Evolutionary conservation across 2,329 filamentous ascomycete genomes (phyloP).

Genomic region (Ascochyta clinopodiicola): DNA sequence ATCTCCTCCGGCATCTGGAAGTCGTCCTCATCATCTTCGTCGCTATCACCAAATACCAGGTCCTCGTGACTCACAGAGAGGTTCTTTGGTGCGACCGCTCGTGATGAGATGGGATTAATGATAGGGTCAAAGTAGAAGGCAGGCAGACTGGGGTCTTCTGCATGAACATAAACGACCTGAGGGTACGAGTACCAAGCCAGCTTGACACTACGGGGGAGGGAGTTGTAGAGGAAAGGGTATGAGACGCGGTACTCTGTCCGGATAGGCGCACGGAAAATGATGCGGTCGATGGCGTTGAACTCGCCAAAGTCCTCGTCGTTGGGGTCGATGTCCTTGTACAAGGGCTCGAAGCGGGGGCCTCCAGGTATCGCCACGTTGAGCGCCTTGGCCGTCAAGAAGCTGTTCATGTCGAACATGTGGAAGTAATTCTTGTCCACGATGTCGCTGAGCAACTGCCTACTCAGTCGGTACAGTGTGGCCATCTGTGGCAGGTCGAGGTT

Average conservation of each 20-base stretch:
- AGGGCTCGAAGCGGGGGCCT: constrained; percentile 91
- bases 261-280: constrained; percentile 95
- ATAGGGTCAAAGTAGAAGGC: constrained; percentile 98
- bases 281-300: constrained; percentile 98
- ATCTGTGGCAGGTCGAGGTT: constrained; percentile 93
- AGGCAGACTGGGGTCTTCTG: constrained; percentile 86
- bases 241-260: constrained; percentile 95
- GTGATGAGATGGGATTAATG: constrained; percentile 96
- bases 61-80: constrained; percentile 92
- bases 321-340: constrained; percentile 98
- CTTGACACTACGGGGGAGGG: constrained; percentile 90
- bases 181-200: constrained; percentile 93
- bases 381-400: constrained; percentile 94
- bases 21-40: constrained; percentile 80
- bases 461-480: constrained; percentile 92
- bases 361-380: constrained; percentile 98
- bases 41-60: constrained; percentile 84
- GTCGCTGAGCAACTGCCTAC: constrained; percentile 88
- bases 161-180: constrained; percentile 87
- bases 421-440: constrained; percentile 97
- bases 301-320: constrained; percentile 99
- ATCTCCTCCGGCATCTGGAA: constrained; percentile 82
- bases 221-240: constrained; percentile 95
- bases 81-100: constrained; percentile 92
- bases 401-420: constrained; percentile 94